These are phyloP conservation scores for Tarenaya hassleriana DNA, from an alignment of 345 rosid genomes.

Conservation along the genomic window DNA sequence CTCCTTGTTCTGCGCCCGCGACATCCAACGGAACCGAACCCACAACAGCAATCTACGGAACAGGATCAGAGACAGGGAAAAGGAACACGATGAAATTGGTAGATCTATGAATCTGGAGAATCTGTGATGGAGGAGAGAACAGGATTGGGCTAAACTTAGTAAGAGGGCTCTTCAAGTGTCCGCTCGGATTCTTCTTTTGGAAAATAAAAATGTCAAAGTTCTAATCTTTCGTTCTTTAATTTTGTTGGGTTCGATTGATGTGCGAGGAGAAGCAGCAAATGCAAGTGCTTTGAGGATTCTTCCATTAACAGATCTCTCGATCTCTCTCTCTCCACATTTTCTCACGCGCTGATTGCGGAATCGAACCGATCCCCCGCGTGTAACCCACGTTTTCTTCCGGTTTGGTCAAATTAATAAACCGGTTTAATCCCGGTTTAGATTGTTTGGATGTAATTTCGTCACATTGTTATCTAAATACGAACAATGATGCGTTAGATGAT, in stretches of 20 bases:
- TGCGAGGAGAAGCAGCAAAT: constrained; percentile 2
- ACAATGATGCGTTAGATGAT: too few relatives aligned
- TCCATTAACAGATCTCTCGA: too few relatives aligned
- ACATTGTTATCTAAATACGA: too few relatives aligned
- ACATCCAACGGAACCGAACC: constrained; percentile 23
- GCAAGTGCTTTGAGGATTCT: constrained; percentile 10
- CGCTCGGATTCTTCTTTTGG: background rate
- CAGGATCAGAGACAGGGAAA: background rate
- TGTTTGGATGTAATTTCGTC: too few relatives aligned
- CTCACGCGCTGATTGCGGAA: too few relatives aligned
- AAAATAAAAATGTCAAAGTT: too few relatives aligned
- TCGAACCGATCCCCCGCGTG: too few relatives aligned
- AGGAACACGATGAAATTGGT: background rate
- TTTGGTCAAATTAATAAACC: too few relatives aligned
- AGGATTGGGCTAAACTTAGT: constrained; percentile 28
- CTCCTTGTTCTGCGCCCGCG: constrained; percentile 55
- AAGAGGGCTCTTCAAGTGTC: constrained; percentile 13
- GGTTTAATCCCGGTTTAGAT: too few relatives aligned
- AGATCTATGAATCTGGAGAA: constrained; percentile 8
- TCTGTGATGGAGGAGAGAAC: constrained; percentile 11
- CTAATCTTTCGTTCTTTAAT: background rate
- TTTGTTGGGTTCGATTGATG: background rate
- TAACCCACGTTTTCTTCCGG: too few relatives aligned
- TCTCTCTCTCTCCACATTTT: too few relatives aligned
- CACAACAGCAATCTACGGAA: background rate